phyloP scores from a whole-genome alignment of 108 stramenopile species.

The Skeletonema tropicum region DNA sequence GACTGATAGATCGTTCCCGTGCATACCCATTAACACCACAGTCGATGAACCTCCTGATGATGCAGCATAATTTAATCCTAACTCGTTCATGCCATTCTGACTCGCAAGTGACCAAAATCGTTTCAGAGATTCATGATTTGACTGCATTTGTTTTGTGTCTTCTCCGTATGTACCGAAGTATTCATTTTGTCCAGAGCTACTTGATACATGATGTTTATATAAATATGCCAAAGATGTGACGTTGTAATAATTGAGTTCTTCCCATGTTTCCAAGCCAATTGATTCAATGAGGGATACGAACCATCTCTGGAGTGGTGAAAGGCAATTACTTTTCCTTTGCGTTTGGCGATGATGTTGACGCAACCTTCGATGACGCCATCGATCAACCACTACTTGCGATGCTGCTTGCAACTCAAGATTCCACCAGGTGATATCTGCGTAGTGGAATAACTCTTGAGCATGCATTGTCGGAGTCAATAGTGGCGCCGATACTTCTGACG shows the following conservation, averaged over 20 bases:
- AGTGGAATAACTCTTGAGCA: slow-evolving; percentile 8
- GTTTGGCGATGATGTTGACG: background rate
- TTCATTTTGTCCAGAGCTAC: slow-evolving; percentile 20
- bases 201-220: slow-evolving; percentile 44
- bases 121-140: slow-evolving; percentile 20
- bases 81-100: background rate
- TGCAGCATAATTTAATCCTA: background rate
- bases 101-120: slow-evolving; percentile 19
- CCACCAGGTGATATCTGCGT: slow-evolving; percentile 4
- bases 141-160: slow-evolving; percentile 38
- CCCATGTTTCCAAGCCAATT: slow-evolving; percentile 17
- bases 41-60: background rate
- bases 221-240: slow-evolving; percentile 35
- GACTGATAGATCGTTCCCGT: slow-evolving; percentile 24
- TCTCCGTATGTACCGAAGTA: slow-evolving; percentile 43
- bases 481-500: background rate
- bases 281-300: slow-evolving; percentile 28
- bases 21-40: slow-evolving; percentile 41
- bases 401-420: slow-evolving; percentile 8
- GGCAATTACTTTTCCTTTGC: slow-evolving; percentile 6
- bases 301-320: slow-evolving; percentile 34
- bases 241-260: slow-evolving; percentile 25
- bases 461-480: background rate
- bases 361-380: background rate
- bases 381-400: background rate